These are phyloP conservation scores for Gossypium sturtianum DNA, from an alignment of 345 rosid species.

Conservation along the genomic window DNA sequence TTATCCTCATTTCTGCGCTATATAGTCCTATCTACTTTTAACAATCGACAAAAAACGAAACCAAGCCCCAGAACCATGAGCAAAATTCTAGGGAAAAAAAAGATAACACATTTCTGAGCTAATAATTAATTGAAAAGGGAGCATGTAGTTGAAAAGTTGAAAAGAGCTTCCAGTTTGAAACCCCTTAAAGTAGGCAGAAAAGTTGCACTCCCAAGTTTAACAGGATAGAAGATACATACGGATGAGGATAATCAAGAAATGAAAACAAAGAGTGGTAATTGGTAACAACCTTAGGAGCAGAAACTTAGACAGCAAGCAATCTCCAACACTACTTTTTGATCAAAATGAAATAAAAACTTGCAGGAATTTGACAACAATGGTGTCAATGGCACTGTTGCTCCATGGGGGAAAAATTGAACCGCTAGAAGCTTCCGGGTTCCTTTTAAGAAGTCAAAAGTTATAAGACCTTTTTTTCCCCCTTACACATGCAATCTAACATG, in stretches of 20 bases:
- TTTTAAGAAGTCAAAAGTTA: not conserved
- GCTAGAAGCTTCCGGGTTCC: not conserved
- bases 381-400: not conserved
- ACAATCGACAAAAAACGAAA: not conserved
- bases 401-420: not conserved
- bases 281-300: not conserved
- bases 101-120: not conserved
- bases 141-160: not conserved
- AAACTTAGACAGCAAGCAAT: not conserved
- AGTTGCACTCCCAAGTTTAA: not conserved
- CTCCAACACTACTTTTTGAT: not conserved
- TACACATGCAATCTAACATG: not conserved
- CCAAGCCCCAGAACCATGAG: not conserved
- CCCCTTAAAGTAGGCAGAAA: not conserved
- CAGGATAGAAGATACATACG: not conserved
- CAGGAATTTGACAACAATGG: not conserved
- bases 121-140: not conserved
- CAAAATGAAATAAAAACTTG: not conserved
- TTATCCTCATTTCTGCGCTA: not conserved
- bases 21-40: not conserved
- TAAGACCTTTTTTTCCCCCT: not conserved
- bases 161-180: not conserved
- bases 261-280: not conserved
- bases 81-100: not conserved
- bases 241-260: not conserved